A percentile compares a stretch with the other conserved stretches of the same genome.
Conservation (phyloP, 768 basidiomycete species). For the Xerocomellus amylosporus region DNA sequence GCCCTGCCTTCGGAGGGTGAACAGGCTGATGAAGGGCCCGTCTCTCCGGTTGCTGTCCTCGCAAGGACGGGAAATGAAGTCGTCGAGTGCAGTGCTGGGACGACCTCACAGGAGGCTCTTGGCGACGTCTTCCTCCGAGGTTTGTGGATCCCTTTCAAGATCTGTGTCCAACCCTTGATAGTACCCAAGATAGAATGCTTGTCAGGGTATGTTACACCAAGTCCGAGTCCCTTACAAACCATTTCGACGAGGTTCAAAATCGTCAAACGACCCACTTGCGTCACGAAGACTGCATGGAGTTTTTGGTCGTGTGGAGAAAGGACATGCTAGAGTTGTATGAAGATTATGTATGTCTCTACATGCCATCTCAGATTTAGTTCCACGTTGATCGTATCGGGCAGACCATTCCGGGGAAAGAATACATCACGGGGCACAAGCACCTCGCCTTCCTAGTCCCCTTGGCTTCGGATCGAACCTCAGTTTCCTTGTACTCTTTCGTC, state of each 20-base stretch:
- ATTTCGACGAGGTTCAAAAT: constrained; percentile 68
- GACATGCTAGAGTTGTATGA: constrained; percentile 79
- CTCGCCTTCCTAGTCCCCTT: constrained; percentile 80
- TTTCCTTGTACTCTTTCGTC: constrained; percentile 86
- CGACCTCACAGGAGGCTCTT: too few species aligned
- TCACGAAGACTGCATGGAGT: constrained; percentile 75
- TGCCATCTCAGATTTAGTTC: background rate
- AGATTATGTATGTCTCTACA: constrained; percentile 62
- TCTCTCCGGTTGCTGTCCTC: constrained; percentile 64
- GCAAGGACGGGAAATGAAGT: constrained; percentile 55
- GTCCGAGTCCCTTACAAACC: constrained; percentile 43
- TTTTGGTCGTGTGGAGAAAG: constrained; percentile 80
- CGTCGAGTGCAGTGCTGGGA: constrained; percentile 63
- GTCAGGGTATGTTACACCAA: constrained; percentile 70
- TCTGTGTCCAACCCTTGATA: constrained; percentile 12
- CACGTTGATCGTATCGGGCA: constrained; percentile 27
- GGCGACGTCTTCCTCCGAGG: constrained; percentile 75
- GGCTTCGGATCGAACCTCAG: constrained; percentile 51
- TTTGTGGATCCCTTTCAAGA: constrained; percentile 30
- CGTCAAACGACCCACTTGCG: constrained; percentile 59
- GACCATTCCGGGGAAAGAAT: constrained; percentile 66
- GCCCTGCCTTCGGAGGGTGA: background rate
- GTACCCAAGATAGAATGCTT: constrained; percentile 78
- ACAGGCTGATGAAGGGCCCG: constrained; percentile 36
- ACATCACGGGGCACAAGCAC: constrained; percentile 67